phyloP scores from a whole-genome alignment of 768 basidiomycete species.

The Leucocoprinus leucothites region DNA sequence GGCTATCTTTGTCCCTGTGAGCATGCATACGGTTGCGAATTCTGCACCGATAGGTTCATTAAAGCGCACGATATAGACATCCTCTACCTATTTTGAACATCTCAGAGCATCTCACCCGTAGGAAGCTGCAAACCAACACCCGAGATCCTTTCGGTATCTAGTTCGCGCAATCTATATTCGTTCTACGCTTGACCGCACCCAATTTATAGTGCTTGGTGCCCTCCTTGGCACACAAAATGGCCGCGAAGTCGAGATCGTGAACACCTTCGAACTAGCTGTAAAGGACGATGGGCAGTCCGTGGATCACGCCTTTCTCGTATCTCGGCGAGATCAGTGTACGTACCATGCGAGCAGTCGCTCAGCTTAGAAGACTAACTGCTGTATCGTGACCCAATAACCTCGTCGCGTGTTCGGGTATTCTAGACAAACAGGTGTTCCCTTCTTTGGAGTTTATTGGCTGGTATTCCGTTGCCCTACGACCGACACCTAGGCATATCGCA shows the following conservation, averaged over 20 bases:
- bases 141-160: constrained; percentile 61
- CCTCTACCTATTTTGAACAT: constrained; percentile 96
- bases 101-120: constrained; percentile 90
- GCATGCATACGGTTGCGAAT: constrained; percentile 21
- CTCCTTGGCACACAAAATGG: constrained; percentile 93
- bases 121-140: constrained; percentile 68
- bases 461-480: constrained; percentile 85
- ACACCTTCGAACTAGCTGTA: constrained; percentile 88
- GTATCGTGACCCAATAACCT: not conserved
- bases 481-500: constrained; percentile 70
- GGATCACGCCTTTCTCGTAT: constrained; percentile 79
- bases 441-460: constrained; percentile 97
- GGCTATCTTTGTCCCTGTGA: constrained; percentile 72
- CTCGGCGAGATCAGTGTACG: constrained; percentile 84
- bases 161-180: constrained; percentile 1
- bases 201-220: constrained; percentile 76
- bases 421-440: constrained; percentile 98
- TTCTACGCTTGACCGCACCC: constrained; percentile 4
- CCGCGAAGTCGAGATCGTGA: constrained; percentile 95
- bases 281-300: constrained; percentile 55
- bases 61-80: constrained; percentile 55
- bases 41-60: constrained; percentile 10
- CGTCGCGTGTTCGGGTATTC: constrained; percentile 7
- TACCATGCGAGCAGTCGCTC: not conserved
- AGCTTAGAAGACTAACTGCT: constrained; percentile 10